Base-by-base conservation (phyloP, 2,329 filamentous ascomycete species). In the Aureobasidium namibiae region DNA sequence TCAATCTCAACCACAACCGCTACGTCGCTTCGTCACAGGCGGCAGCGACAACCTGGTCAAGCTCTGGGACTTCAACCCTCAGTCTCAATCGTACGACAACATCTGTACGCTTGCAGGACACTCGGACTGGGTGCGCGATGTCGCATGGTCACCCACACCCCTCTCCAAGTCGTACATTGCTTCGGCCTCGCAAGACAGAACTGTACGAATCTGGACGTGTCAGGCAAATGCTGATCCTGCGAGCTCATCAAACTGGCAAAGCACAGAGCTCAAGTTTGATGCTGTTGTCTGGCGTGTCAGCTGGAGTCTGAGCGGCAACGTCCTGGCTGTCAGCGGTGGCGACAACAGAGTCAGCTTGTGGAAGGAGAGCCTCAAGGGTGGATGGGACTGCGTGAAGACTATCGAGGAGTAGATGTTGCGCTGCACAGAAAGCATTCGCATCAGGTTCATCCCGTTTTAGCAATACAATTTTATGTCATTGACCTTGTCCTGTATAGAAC, bases 281-380 rank as follows among this genome's bases (percentile, higher is more conserved):
- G 85, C 88, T 4, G 87, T 92, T 48, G 83, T 96, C 61, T 99
- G 94, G 94, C 86, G 94, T 59, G 94, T 96, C 46, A 96, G 90
- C 80, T 99, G 94, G 94, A 96, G 91, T 67, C 79, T 97, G 70
- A 96, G 90, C 73, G 94, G 94, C 56, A 99, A 99, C 72, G 92
- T 97, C 21, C 80, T 99, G 67, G 94, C 94, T 10, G 90, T 96
- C 63, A 94, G 89, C 70, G 90, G 90, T 39, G 90, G 88, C 26
- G 92, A 99, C 76, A 99, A 99, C 80, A 92, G 95, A 77, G 92
- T 99, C 59, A 95, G 88, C 57, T 75, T 99, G 73, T 99, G 92
- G 92, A 99, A 97, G 82, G 94, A 99, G 82, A 95, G 95, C 72
- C 78, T 99, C 67, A 89, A 88, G 72, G 94, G 94, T 59, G 90